Conservation (phyloP, 2,329 filamentous ascomycete genomes). For the Colletotrichum neosansevieriae region DNA sequence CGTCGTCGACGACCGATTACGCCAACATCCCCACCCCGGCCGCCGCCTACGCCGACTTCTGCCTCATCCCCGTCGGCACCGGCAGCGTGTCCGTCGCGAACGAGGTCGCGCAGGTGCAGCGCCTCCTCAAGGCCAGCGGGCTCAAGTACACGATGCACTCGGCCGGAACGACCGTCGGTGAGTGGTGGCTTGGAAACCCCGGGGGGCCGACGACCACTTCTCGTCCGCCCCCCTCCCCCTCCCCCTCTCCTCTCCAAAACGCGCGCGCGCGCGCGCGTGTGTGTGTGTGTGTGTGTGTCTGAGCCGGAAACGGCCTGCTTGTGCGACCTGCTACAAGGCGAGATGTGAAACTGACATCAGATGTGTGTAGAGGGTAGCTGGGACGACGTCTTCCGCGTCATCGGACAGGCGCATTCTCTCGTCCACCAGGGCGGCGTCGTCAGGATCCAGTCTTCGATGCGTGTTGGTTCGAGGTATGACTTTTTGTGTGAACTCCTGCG, state of each 20-base stretch:
- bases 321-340: too few relatives aligned
- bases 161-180: conserved; percentile 92
- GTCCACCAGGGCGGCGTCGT: conserved; percentile 83
- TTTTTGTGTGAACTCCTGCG: conserved; percentile 33
- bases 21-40: conserved; percentile 72
- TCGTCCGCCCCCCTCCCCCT: not conserved
- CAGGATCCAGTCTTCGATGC: conserved; percentile 89
- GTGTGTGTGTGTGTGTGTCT: too few relatives aligned
- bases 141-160: conserved; percentile 91
- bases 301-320: too few relatives aligned
- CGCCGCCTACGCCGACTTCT: conserved; percentile 89
- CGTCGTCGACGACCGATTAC: conserved; percentile 56
- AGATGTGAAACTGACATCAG: too few relatives aligned
- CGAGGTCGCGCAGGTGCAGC: conserved; percentile 90
- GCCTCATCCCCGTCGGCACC: conserved; percentile 90
- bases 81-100: conserved; percentile 79
- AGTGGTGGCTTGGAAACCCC: conserved; percentile 49
- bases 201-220: too few relatives aligned
- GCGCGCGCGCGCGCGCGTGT: too few relatives aligned
- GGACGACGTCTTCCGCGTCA: conserved; percentile 86
- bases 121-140: conserved; percentile 83
- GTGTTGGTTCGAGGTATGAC: conserved; percentile 80
- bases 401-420: conserved; percentile 86
- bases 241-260: not conserved
- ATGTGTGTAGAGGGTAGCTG: conserved; percentile 80